Conservation (phyloP, 306 rosid species). For the Alnus rubra region DNA sequence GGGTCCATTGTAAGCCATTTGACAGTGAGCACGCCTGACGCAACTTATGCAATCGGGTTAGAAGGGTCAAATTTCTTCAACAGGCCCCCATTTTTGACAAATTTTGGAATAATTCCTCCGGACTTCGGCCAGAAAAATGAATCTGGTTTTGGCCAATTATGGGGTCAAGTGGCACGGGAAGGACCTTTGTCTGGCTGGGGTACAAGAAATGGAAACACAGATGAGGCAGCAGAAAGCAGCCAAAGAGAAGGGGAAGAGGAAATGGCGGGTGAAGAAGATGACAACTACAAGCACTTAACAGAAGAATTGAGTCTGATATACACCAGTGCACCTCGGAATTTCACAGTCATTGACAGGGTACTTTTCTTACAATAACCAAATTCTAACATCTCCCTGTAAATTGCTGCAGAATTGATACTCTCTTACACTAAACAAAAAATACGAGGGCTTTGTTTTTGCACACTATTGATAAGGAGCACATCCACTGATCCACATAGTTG, state of each 20-base stretch:
- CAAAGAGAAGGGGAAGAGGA: constrained; percentile 37
- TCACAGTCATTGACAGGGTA: constrained; percentile 84
- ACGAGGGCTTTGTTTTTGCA: background rate
- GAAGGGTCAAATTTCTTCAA: constrained; percentile 61
- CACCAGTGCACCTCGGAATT: constrained; percentile 66
- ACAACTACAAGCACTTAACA: constrained; percentile 56
- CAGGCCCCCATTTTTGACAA: constrained; percentile 51
- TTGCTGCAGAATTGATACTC: background rate
- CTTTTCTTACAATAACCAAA: constrained; percentile 7
- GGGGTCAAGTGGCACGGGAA: constrained; percentile 36
- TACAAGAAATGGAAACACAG: constrained; percentile 23
- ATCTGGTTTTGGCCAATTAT: constrained; percentile 34
- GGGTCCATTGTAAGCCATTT: constrained; percentile 72
- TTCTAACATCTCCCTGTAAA: background rate
- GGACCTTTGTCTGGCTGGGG: constrained; percentile 40
- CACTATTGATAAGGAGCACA: no score
- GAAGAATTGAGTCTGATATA: constrained; percentile 61
- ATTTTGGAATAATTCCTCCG: constrained; percentile 53
- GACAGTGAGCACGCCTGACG: constrained; percentile 85
- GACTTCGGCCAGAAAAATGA: constrained; percentile 34
- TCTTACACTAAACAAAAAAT: no score
- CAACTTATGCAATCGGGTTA: constrained; percentile 79
- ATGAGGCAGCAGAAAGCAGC: constrained; percentile 33
- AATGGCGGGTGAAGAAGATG: constrained; percentile 58
- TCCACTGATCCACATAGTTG: no score